Evolutionary conservation across 1,284 basidiomycete genomes (phyloP), one percentile per base, ranked within the genome.

Genomic region (Marasmius oreades): DNA sequence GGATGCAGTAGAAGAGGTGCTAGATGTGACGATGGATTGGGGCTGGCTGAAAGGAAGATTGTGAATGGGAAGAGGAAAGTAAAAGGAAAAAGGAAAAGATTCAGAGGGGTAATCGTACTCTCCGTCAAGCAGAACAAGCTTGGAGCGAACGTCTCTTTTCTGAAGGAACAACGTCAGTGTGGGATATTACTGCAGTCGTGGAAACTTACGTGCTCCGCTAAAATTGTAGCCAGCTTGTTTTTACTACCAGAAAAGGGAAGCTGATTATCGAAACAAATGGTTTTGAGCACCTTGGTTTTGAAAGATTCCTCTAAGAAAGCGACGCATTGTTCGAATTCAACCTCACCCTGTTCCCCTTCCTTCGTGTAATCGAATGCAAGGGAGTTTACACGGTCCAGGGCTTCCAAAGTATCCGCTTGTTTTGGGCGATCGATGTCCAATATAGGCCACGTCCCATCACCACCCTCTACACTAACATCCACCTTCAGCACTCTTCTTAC

Each of bases 401-500:
- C 18, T 12, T 11, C 20, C 3, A 20, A 11, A 20, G 22, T 11
- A 45, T 45, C 43, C 2, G 14, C 23, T 18, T 20, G 23, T 24
- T 12, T 11, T 6, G 43, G 43, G 12, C 43, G 43, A 12, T 2
- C 11, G 43, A 45, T 42, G 24, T 57, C 53, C 39, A 12, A 31
- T 39, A 33, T 18, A n/a, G 12, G n/a, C 18, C n/a, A 20, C 3
- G 14, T 45, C 22, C 63, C 62, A 53, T 64, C 62, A n/a, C n/a
- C n/a, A n/a, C n/a, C n/a, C n/a, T n/a, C n/a, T n/a, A n/a, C n/a
- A n/a, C n/a, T n/a, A n/a, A 60, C 46, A 47, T 66, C 62, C 39
- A 74, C 66, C 2, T 67, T 61, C 59, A 69, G 70, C 5, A 71
- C 52, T 0, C 58, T 44, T 3, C 64, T 58, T 44, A 60, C 60